Percentiles rank a stretch among this genome's conserved stretches.
Evolutionary conservation across 768 basidiomycete genomes (phyloP).

Genomic region (Rhodosporidiobolus odoratus): DNA sequence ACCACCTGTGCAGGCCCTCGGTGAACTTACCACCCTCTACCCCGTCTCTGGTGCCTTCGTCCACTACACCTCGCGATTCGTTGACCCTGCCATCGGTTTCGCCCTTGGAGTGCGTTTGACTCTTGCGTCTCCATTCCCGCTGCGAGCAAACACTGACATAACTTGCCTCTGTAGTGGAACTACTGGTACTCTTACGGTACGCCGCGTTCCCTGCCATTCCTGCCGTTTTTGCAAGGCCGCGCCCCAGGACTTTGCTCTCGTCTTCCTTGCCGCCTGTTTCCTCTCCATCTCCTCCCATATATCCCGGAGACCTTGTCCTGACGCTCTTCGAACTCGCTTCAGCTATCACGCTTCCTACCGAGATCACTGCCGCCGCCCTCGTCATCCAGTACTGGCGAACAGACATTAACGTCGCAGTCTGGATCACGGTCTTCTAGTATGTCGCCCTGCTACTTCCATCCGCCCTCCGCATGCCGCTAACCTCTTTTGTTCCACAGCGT

Average conservation of each 20-base stretch:
- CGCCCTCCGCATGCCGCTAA: background rate
- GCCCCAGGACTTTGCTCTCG: background rate
- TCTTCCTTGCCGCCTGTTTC: background rate
- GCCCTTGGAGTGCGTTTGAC: background rate
- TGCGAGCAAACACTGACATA: background rate
- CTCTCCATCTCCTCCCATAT: background rate
- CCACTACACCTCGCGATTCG: constrained; percentile 51
- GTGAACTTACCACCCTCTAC: constrained; percentile 45
- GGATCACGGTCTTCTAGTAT: constrained; percentile 22
- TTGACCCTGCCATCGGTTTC: constrained; percentile 47
- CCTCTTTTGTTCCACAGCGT: background rate
- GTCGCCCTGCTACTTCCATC: background rate
- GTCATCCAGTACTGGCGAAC: constrained; percentile 36
- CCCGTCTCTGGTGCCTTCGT: constrained; percentile 49
- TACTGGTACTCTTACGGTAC: constrained; percentile 31
- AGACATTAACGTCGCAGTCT: constrained; percentile 28
- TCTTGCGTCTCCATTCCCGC: background rate
- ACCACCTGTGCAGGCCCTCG: constrained; percentile 2
- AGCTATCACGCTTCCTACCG: constrained; percentile 3
- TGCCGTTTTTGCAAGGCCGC: constrained; percentile 44
- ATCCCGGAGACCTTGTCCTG: background rate
- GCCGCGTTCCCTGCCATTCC: constrained; percentile 39
- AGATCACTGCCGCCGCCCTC: constrained; percentile 36
- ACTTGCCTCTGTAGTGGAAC: background rate
- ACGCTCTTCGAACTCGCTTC: too few relatives aligned